Percentiles rank a stretch among this genome's conserved stretches.
Conservation (phyloP, 2,329 filamentous ascomycete genomes). For the Gnomoniopsis smithogilvyi region DNA sequence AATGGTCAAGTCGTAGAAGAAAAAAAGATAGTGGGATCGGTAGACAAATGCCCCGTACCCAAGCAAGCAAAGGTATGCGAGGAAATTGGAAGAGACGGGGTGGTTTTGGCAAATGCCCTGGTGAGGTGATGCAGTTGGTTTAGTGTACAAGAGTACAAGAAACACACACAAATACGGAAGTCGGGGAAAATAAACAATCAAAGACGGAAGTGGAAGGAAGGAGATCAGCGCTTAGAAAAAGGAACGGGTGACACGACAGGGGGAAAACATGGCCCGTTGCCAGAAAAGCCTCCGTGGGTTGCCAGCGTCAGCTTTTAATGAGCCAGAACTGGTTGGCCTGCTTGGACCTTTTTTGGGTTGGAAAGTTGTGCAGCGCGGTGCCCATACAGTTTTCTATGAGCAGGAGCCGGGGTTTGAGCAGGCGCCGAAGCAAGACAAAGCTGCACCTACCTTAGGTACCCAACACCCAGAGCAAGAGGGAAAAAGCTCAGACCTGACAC, state of each 20-base stretch:
- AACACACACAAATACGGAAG: background rate
- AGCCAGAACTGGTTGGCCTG: background rate
- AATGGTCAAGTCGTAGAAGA: background rate
- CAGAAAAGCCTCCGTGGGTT: background rate
- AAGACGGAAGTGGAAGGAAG: background rate
- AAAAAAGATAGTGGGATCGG: background rate
- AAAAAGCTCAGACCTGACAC: too few relatives aligned
- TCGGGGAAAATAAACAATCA: background rate
- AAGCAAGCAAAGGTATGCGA: background rate
- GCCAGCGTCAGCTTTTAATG: background rate
- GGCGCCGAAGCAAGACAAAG: background rate
- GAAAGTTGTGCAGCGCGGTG: too few relatives aligned
- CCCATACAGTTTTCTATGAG: background rate
- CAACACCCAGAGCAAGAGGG: too few relatives aligned
- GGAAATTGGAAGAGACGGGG: background rate
- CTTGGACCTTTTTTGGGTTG: too few relatives aligned
- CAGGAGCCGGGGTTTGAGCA: background rate
- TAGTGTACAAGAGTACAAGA: background rate
- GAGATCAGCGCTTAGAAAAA: background rate
- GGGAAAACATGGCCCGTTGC: background rate
- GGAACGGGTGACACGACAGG: background rate
- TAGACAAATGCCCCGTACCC: background rate
- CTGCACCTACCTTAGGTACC: too few relatives aligned
- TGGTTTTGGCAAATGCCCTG: background rate
- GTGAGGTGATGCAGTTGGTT: background rate